These are phyloP conservation scores for Alternaria conjuncta DNA, from an alignment of 2,329 filamentous ascomycete species.

Conservation along the genomic window DNA sequence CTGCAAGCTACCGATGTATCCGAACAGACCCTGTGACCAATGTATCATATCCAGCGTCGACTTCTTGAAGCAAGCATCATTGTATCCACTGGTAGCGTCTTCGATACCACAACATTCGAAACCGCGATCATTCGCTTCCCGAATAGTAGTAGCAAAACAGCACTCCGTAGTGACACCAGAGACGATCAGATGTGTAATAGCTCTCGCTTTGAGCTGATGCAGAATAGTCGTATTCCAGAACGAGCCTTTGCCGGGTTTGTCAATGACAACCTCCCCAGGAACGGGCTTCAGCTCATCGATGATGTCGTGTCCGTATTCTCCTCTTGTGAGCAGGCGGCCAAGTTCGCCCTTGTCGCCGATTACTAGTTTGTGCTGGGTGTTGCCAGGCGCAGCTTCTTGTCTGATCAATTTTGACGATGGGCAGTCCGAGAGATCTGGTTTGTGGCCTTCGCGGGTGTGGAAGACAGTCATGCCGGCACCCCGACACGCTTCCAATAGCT, in stretches of 20 bases:
- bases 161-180: constrained; percentile 66
- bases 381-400: constrained; percentile 57
- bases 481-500: constrained; percentile 53
- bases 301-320: constrained; percentile 63
- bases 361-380: constrained; percentile 52
- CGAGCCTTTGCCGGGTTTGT: constrained; percentile 65
- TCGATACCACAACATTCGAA: constrained; percentile 62
- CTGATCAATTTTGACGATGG: constrained; percentile 59
- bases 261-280: constrained; percentile 61
- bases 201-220: constrained; percentile 60
- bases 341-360: constrained; percentile 62
- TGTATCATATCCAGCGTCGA: constrained; percentile 59
- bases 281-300: constrained; percentile 60
- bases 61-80: constrained; percentile 55
- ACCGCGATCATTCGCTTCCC: constrained; percentile 66
- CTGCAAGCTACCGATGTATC: constrained; percentile 55
- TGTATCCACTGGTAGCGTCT: constrained; percentile 57
- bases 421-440: constrained; percentile 60
- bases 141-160: constrained; percentile 62
- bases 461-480: constrained; percentile 54
- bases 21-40: constrained; percentile 60
- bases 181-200: constrained; percentile 64
- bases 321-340: constrained; percentile 60
- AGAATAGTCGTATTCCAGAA: constrained; percentile 65
- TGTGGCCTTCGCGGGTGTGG: constrained; percentile 59